Evolutionary conservation across 2,329 filamentous ascomycete species (phyloP), one percentile per base, ranked within the genome.

Genomic region (Colletotrichum sp.): DNA sequence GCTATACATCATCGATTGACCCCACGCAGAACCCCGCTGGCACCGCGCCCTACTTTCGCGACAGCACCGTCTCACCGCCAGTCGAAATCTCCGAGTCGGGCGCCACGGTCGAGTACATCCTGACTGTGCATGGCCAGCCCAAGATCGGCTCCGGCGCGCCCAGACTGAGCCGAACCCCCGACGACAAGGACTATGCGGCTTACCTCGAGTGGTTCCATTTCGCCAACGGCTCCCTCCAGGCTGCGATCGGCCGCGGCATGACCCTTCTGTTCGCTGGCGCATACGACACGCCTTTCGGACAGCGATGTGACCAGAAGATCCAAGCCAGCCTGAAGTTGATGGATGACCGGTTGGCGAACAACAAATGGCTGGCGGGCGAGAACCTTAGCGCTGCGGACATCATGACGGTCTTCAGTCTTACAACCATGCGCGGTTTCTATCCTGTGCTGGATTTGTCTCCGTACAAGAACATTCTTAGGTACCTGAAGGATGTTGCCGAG

Each of bases 151-250:
- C 74, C 13, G 74, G 85, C 34, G 78, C 81, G 8, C 90, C 91
- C 8, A 83, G 82, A 15, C 83, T 94, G 0, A 83, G 87, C 12
- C 78, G 92, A 0, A 58, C 74, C 27, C 74, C 74, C 39, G 70
- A 76, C 27, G 83, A 90, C 66, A 81, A 86, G 18, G 85, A 87
- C 60, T 94, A 92, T 77, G 84, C 90, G 3, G 87, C 92, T 66
- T 94, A 91, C 77, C 79, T 94, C 1, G 93, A 91, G 84, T 94
- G 91, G 91, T 90, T 91, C 79, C 90, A 93, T 80, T 93, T 88
- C 80, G 84, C 86, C 10, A 88, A 90, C 79, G 86, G 86, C 39
- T 87, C 81, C 3, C 83, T 91, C 5, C 82, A 84, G 78, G 82
- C 87, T 0, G 80, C 81, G 0, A 75, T 90, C 43, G 76, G 80